Evolutionary conservation across 139 green algal genomes (phyloP).

Genomic region (Helicosporidium sp.): DNA sequence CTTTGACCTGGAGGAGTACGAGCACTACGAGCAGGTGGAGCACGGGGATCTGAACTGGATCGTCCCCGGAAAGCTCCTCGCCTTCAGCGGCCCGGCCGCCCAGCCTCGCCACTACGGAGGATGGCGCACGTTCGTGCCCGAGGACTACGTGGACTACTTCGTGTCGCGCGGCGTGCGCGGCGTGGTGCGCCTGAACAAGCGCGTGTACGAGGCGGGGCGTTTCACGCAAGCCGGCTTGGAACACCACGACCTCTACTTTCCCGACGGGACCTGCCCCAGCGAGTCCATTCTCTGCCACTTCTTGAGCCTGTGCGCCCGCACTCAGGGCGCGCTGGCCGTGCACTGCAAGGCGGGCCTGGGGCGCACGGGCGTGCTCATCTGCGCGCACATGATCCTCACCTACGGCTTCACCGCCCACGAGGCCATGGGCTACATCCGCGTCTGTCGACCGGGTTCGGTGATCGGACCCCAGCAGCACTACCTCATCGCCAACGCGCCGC

Average conservation of each 20-base stretch:
- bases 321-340: conserved; percentile 49
- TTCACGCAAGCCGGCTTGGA: conserved; percentile 58
- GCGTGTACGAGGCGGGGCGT: conserved; percentile 65
- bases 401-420: conserved; percentile 62
- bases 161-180: conserved; percentile 31
- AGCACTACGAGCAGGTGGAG: conserved; percentile 83
- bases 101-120: conserved; percentile 44
- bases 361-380: conserved; percentile 77
- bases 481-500: conserved; percentile 17
- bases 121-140: conserved; percentile 54
- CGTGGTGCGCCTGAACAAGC: conserved; percentile 77
- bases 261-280: conserved; percentile 64
- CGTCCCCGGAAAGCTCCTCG: conserved; percentile 72
- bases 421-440: conserved; percentile 79
- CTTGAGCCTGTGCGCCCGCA: conserved; percentile 49
- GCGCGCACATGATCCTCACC: conserved; percentile 84
- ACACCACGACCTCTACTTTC: conserved; percentile 85
- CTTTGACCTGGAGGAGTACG: conserved; percentile 71
- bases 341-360: conserved; percentile 91
- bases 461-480: conserved; percentile 86
- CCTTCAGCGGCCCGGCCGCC: conserved; percentile 55
- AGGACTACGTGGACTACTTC: conserved; percentile 79
- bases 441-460: conserved; percentile 67
- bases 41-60: conserved; percentile 84
- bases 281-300: conserved; percentile 56